Base-by-base conservation (phyloP, 2,329 filamentous ascomycete species). In the Dactylonectria macrodidyma region DNA sequence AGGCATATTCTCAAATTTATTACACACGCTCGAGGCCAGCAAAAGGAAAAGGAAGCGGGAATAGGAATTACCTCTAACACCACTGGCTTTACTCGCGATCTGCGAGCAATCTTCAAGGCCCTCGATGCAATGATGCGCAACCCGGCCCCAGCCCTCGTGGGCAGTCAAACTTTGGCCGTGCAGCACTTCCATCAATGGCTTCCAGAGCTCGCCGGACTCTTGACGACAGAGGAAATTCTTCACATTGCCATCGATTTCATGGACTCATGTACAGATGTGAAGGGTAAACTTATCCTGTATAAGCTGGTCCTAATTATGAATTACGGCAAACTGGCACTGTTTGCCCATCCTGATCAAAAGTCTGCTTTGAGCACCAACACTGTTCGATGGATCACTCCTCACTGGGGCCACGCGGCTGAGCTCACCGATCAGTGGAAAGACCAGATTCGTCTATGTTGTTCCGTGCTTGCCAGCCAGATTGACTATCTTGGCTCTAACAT, bases 151-250 rank as follows among this genome's bases (percentile, higher is more conserved):
- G 91, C 95, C 19, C 84, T 98, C 26, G 93, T 98, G 14, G 96
- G 96, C 38, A 98, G 93, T 70, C 97, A 99, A 82, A 98, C 96
- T 0, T 85, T 99, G 57, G 91, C 97, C 2, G 95, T 98, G 12
- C 96, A 99, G 80, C 94, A 98, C 79, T 97, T 98, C 79, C 95
- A 98, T 78, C 93, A 93, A 0, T 99, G 96, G 96, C 85, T 99
- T n/a, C 95, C 96, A 0, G 95, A 98, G 78, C 89, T 99, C 10
- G 87, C 90, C 0, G 90, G 91, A 2, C 86, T 96, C 44, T 87
- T 98, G 77, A 89, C 88, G 4, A 91, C 92, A 0, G 92, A 95
- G 75, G 95, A 98, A 78, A 95, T 98, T 52, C 84, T 98, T 59
- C 92, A 97, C 75, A 92, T 98, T 70, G 94, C 95, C 47, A 93